Base-by-base conservation (phyloP, 495 filamentous ascomycete species). In the Elasticomyces elasticus region DNA sequence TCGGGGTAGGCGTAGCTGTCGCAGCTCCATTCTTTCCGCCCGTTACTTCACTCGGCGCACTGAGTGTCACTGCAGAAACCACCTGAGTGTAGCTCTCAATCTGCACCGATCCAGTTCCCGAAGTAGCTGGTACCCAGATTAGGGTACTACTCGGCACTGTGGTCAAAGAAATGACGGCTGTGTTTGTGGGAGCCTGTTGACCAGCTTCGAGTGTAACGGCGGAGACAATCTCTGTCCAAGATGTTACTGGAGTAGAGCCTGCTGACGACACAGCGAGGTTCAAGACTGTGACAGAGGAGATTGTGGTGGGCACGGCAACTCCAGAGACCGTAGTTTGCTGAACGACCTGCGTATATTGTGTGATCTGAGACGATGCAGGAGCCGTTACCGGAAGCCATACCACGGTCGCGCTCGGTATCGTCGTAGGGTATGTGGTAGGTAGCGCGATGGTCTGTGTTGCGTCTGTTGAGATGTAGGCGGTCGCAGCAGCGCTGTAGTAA, bases 391-490 rank as follows among this genome's bases (percentile, higher is more conserved):
- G 35, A 40, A 40, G 13, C 5, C 19, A 5, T n/a, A 40, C 19
- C 4, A 40, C 3, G 19, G 4, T 40, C 35, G 35, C 35, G 13
- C 35, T 40, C 35, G 35, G 35, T 3, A 40, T 17, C 35, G 42
- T 45, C 6, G 42, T 23, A 22, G 11, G 25, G 13, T 12, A 40
- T 2, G 12, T 40, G 35, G 13, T 15, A 19, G 42, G n/a, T n/a
- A n/a, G 19, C 24, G 42, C 25, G 15, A 49, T 25, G 33, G 45
- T 49, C 45, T 49, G 45, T 12, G 45, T 49, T 10, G 45, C 45
- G 22, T 28, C 45, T 25, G 45, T 49, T 19, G 45, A 30, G 45
- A 49, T 27, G 25, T 49, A 49, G 6, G 28, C 6, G 45, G 24
- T 49, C 28, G 3, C 6, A 17, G n/a, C 45, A 49, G 24, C 28